These are phyloP conservation scores for Chaetomium olivaceum DNA, from an alignment of 2,329 filamentous ascomycete genomes.

Conservation along the genomic window DNA sequence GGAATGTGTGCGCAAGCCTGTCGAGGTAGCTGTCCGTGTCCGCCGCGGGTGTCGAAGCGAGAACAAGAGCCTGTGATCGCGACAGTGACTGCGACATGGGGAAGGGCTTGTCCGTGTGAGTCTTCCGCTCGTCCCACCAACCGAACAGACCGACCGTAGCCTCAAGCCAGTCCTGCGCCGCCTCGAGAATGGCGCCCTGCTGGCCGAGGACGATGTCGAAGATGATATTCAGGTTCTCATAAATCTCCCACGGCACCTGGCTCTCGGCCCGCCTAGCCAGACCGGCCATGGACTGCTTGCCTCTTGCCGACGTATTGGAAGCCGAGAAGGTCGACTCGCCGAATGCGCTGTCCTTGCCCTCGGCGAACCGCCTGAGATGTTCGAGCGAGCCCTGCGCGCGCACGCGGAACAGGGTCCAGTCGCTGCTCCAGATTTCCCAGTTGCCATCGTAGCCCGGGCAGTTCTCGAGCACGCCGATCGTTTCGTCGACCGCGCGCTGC, in stretches of 20 bases:
- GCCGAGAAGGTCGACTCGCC: slow-evolving; percentile 39
- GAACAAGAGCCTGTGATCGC: slow-evolving; percentile 42
- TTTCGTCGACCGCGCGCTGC: slow-evolving; percentile 67
- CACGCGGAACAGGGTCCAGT: slow-evolving; percentile 83
- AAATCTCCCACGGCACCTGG: slow-evolving; percentile 85
- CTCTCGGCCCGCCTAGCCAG: slow-evolving; percentile 77
- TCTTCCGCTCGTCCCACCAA: slow-evolving; percentile 83
- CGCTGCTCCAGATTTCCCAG: slow-evolving; percentile 80
- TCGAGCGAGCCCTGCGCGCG: slow-evolving; percentile 68
- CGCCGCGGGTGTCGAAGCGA: slow-evolving; percentile 40
- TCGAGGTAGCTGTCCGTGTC: slow-evolving; percentile 70
- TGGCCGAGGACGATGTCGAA: slow-evolving; percentile 81
- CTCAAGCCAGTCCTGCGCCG: slow-evolving; percentile 89
- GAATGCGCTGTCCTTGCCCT: slow-evolving; percentile 52
- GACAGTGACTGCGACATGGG: slow-evolving; percentile 38
- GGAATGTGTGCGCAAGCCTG: slow-evolving; percentile 70
- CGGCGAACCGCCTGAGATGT: slow-evolving; percentile 74
- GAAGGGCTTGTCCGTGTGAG: slow-evolving; percentile 39
- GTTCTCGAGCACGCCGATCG: slow-evolving; percentile 67
- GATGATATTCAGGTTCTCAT: slow-evolving; percentile 76
- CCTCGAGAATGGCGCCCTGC: slow-evolving; percentile 70
- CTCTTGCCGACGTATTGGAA: slow-evolving; percentile 41
- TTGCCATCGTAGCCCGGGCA: slow-evolving; percentile 71
- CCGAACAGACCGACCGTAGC: slow-evolving; percentile 78
- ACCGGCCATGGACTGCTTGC: slow-evolving; percentile 59